Evolutionary conservation across 768 basidiomycete genomes (phyloP).

Genomic region (Tubosaeta sp.): DNA sequence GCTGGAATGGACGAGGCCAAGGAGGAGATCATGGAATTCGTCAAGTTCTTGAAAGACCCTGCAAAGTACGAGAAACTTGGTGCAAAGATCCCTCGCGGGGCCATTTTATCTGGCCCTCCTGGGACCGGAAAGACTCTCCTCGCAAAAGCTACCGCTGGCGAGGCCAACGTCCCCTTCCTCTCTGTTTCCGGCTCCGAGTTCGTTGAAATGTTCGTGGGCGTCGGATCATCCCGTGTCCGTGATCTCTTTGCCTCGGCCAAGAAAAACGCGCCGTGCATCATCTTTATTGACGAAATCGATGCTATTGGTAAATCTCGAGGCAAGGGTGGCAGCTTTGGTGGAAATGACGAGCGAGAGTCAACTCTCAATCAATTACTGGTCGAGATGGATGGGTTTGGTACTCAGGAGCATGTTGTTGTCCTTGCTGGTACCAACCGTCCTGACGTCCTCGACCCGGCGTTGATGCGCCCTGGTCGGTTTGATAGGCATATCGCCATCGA

Average conservation of each 20-base stretch:
- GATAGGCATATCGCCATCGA: constrained; percentile 96
- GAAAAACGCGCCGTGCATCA: constrained; percentile 97
- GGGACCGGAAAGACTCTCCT: constrained; percentile 98
- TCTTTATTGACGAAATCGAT: constrained; percentile 99
- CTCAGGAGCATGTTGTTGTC: constrained; percentile 94
- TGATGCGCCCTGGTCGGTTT: constrained; percentile 97
- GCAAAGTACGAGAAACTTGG: constrained; percentile 92
- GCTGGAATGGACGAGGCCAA: constrained; percentile 99
- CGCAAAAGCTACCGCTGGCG: constrained; percentile 97
- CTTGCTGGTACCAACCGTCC: constrained; percentile 96
- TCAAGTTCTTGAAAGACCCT: constrained; percentile 97
- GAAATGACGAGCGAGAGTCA: constrained; percentile 96
- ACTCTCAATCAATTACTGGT: constrained; percentile 97
- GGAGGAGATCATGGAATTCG: constrained; percentile 99
- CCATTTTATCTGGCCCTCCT: constrained; percentile 92
- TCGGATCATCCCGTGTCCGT: constrained; percentile 93
- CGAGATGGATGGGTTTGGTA: constrained; percentile 99
- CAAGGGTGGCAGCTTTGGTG: constrained; percentile 74
- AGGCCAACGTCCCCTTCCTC: constrained; percentile 96
- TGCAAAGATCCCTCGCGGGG: constrained; percentile 95
- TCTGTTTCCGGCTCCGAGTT: constrained; percentile 99
- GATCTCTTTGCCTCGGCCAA: constrained; percentile 97
- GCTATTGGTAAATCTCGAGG: constrained; percentile 95
- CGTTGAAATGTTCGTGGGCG: constrained; percentile 99
- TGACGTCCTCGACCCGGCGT: constrained; percentile 91